Evolutionary conservation across 2,329 filamentous ascomycete species (phyloP), one percentile per base, ranked within the genome.

Genomic region (Botrytis squamosa): DNA sequence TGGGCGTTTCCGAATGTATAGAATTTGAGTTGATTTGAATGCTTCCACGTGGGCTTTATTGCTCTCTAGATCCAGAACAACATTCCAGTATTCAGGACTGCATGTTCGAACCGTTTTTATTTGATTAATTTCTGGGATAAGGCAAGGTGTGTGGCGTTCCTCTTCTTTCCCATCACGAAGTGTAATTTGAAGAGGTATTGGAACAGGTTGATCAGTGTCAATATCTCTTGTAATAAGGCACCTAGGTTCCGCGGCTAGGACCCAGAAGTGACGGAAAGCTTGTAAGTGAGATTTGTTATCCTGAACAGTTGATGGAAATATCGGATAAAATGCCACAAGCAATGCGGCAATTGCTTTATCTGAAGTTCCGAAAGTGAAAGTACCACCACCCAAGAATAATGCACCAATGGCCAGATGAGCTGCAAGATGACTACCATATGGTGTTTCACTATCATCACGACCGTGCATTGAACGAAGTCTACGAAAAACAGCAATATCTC

Each of bases 221-320:
- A 96, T 88, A 78, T 99, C 96, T 75, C 95, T 93, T 29, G 93
- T 89, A 0, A 99, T 89, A 0, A 99, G 88, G 80, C 95, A 98
- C 70, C 97, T 89, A 16, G 94, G 90, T 79, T 99, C 96, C 0
- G 93, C 92, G 1, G 96, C 96, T 5, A 99, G 87, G 18, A 97
- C 95, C 96, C 96, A 99, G 80, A 99, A 93, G 83, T 99, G 95
- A 8, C 97, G 90, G 84, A 99, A 96, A 5, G 97, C 96, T 84
- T 99, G 96, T 9, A 99, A 87, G 79, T 99, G 96, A 18, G 94
- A 94, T 77, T 93, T 92, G 80, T 98, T 98, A 83, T 99, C 96
- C 79, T 97, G 92, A 2, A 98, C 93, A 44, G 90, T 92, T 16
- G 89, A 92, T 0, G 96, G 96, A 81, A 97, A 98, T 33, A 98